A percentile compares a stretch with the other conserved stretches of the same genome.
phyloP scores from a whole-genome alignment of 2,329 filamentous ascomycete species.

The Paraphaeosphaeria sporulosa region DNA sequence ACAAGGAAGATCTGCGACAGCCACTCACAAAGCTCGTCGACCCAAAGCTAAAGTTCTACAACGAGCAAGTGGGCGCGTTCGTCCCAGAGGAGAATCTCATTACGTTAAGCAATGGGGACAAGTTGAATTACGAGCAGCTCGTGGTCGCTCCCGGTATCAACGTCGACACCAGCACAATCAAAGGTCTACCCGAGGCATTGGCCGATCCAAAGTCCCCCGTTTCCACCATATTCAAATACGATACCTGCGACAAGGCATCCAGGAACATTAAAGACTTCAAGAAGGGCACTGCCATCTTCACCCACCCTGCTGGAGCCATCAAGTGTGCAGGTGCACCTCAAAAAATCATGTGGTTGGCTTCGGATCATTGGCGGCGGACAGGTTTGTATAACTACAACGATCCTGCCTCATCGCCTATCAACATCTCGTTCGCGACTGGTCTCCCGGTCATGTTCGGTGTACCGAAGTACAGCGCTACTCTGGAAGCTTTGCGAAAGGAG shows the following conservation, averaged over 20 bases:
- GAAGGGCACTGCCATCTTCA: conserved; percentile 49
- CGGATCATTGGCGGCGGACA: conserved; percentile 48
- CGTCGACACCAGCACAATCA: conserved; percentile 39
- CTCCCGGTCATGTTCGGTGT: conserved; percentile 52
- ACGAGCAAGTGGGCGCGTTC: conserved; percentile 59
- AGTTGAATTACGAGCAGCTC: conserved; percentile 69
- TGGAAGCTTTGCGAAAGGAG: conserved; percentile 46
- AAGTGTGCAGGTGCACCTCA: conserved; percentile 52
- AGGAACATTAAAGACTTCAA: conserved; percentile 40
- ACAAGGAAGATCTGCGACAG: conserved; percentile 64
- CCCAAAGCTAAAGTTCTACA: conserved; percentile 69
- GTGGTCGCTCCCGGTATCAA: conserved; percentile 63
- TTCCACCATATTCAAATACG: conserved; percentile 49
- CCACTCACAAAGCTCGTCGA: conserved; percentile 63
- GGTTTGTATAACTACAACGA: conserved; percentile 42
- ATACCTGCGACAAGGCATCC: conserved; percentile 49
- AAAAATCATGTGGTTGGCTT: conserved; percentile 53
- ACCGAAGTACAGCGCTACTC: conserved; percentile 47
- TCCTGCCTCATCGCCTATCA: conserved; percentile 38
- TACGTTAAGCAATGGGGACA: conserved; percentile 63
- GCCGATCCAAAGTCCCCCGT: conserved; percentile 44
- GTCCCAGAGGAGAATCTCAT: conserved; percentile 64
- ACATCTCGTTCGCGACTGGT: conserved; percentile 50
- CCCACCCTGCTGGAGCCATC: conserved; percentile 48
- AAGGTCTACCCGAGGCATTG: conserved; percentile 47